phyloP scores from a whole-genome alignment of 2,329 filamentous ascomycete genomes.

The Sarocladium oryzae region DNA sequence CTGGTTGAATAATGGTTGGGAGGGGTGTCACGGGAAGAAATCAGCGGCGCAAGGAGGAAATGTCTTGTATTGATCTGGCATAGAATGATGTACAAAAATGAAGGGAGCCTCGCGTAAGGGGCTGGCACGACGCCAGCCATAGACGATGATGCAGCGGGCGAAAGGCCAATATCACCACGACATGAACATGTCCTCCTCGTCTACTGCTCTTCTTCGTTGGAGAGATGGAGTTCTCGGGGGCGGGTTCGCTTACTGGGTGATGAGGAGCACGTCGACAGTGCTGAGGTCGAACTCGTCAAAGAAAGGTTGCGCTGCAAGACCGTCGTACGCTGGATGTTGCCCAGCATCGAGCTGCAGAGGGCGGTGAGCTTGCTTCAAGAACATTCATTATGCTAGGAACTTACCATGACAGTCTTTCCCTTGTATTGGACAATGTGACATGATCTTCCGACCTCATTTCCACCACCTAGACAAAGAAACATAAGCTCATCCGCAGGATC shows the following conservation, averaged over 20 bases:
- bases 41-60: constrained; percentile 15
- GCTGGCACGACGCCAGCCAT: not conserved
- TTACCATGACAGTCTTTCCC: constrained; percentile 97
- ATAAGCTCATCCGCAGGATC: constrained; percentile 91
- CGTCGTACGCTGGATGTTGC: constrained; percentile 94
- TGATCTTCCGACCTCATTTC: constrained; percentile 93
- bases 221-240: not conserved
- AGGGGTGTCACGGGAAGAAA: constrained; percentile 10
- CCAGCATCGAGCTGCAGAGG: constrained; percentile 77
- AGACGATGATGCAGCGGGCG: not conserved
- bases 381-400: not conserved
- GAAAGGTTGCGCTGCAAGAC: constrained; percentile 86
- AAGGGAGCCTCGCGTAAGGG: not conserved
- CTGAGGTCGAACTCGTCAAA: constrained; percentile 98
- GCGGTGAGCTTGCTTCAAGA: constrained; percentile 16
- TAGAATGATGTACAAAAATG: constrained; percentile 15
- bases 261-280: constrained; percentile 92
- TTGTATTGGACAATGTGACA: constrained; percentile 99
- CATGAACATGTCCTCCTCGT: constrained; percentile 3
- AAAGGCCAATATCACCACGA: not conserved
- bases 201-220: not conserved
- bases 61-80: constrained; percentile 34
- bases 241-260: constrained; percentile 82
- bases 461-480: constrained; percentile 88
- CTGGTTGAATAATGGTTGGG: not conserved